Evolutionary conservation across 2,329 filamentous ascomycete genomes (phyloP).

Genomic region (Colletotrichum limetticola): DNA sequence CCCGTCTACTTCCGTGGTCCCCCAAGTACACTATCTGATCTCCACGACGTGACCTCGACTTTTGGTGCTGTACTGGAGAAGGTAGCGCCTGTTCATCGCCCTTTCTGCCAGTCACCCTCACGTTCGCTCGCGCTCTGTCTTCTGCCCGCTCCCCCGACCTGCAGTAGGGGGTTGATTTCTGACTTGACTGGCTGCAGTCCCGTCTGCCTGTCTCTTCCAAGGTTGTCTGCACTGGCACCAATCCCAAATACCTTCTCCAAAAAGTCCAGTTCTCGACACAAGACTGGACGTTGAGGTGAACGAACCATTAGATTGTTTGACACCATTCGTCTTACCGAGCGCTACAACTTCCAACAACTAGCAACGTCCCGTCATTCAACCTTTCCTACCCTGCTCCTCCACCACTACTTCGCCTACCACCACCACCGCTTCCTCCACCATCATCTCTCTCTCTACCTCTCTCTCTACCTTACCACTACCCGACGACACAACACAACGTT

Average conservation of each 20-base stretch:
- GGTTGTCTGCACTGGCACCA: not conserved
- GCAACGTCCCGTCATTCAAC: too few relatives aligned
- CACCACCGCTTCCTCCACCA: constrained; percentile 8
- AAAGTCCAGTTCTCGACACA: constrained; percentile 8
- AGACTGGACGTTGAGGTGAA: not conserved
- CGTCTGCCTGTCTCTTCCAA: not conserved
- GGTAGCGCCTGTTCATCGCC: constrained; percentile 28
- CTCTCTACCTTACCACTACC: constrained; percentile 3
- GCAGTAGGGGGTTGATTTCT: constrained; percentile 18
- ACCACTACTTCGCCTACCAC: not conserved
- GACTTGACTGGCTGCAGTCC: not conserved
- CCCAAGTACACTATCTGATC: constrained; percentile 27
- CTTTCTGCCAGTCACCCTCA: not conserved
- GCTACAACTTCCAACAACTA: constrained; percentile 6
- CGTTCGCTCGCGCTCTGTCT: constrained; percentile 17
- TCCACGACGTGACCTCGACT: constrained; percentile 26
- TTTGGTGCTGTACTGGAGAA: not conserved
- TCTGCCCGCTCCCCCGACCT: constrained; percentile 25
- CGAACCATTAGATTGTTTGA: not conserved
- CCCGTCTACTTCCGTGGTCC: not conserved
- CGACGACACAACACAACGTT: constrained; percentile 17
- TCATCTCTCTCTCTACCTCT: not conserved
- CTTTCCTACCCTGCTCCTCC: too few relatives aligned
- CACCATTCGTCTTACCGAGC: constrained; percentile 8
- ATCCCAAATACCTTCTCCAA: constrained; percentile 9